Evolutionary conservation across 257 asterid species (phyloP).

Genomic region (Jacaranda copaia): DNA sequence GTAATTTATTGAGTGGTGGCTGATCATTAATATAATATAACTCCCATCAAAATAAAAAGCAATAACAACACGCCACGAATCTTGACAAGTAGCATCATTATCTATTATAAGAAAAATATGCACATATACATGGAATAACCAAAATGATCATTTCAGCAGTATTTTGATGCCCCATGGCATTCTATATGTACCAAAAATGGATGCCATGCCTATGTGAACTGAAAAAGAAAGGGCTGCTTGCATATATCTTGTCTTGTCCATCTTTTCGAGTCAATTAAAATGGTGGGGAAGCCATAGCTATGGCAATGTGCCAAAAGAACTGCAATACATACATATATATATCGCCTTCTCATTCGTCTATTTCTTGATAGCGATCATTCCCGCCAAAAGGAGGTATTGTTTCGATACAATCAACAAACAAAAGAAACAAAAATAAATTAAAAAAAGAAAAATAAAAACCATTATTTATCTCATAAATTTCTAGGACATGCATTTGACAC

Average conservation of each 20-base stretch:
- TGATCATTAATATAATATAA: too few species aligned
- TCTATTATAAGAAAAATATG: too few species aligned
- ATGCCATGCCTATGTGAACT: constrained; percentile 44
- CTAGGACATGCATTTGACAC: too few species aligned
- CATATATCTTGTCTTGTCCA: constrained; percentile 34
- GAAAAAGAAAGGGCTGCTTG: constrained; percentile 25
- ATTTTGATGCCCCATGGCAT: constrained; percentile 3
- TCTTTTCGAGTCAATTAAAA: constrained; percentile 32
- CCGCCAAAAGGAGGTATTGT: constrained; percentile 58
- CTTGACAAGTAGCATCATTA: too few species aligned
- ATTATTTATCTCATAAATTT: too few species aligned
- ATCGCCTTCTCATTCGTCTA: constrained; percentile 49
- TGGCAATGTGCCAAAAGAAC: constrained; percentile 34
- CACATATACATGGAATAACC: too few species aligned
- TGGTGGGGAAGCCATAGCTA: constrained; percentile 53
- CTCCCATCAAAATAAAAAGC: too few species aligned
- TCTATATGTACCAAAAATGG: constrained; percentile 36
- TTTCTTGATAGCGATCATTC: constrained; percentile 50
- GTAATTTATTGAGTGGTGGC: too few species aligned
- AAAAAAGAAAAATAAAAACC: neutral
- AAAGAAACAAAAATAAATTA: neutral
- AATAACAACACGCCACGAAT: too few species aligned
- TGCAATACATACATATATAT: neutral
- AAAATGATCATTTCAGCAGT: too few species aligned
- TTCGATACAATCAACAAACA: constrained; percentile 17